A percentile compares a stretch with the other conserved stretches of the same genome.
phyloP scores from a whole-genome alignment of 148 eudicot genomes.

The Spergularia bocconei region DNA sequence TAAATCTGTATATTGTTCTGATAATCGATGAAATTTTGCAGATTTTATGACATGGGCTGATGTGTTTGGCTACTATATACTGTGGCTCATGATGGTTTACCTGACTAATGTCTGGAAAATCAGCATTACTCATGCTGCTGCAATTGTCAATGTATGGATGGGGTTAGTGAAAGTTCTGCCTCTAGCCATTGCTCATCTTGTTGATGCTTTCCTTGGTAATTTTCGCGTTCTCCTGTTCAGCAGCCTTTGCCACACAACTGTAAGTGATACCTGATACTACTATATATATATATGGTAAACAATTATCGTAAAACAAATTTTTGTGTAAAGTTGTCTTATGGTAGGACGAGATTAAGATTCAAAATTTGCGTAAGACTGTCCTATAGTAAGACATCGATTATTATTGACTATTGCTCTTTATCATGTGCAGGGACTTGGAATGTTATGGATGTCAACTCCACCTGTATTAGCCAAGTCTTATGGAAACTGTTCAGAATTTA shows the following conservation, averaged over 20 bases:
- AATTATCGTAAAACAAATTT: too few relatives aligned
- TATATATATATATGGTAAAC: too few relatives aligned
- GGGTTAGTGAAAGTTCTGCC: constrained; percentile 24
- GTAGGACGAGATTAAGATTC: too few relatives aligned
- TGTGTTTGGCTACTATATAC: constrained; percentile 28
- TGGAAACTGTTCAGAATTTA: constrained; percentile 43
- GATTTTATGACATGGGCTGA: constrained; percentile 33
- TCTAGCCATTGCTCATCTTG: constrained; percentile 10
- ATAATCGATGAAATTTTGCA: not conserved
- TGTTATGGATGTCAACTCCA: constrained; percentile 54
- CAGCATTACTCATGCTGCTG: constrained; percentile 42
- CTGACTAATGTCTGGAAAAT: constrained; percentile 50
- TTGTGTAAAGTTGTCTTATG: too few relatives aligned
- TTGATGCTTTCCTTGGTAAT: constrained; percentile 14
- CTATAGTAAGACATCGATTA: too few relatives aligned
- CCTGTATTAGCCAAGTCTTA: constrained; percentile 35
- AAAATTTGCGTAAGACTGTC: too few relatives aligned
- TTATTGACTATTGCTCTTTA: not conserved
- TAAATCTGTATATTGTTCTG: not conserved
- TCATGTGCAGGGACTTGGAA: constrained; percentile 40
- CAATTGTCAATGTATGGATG: constrained; percentile 38
- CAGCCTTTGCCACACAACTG: constrained; percentile 10
- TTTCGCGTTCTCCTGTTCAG: constrained; percentile 5
- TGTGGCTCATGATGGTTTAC: constrained; percentile 45
- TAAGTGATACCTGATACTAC: not conserved